These are phyloP conservation scores for Trypanosoma boissoni DNA, from an alignment of 208 protist species.

Conservation along the genomic window DNA sequence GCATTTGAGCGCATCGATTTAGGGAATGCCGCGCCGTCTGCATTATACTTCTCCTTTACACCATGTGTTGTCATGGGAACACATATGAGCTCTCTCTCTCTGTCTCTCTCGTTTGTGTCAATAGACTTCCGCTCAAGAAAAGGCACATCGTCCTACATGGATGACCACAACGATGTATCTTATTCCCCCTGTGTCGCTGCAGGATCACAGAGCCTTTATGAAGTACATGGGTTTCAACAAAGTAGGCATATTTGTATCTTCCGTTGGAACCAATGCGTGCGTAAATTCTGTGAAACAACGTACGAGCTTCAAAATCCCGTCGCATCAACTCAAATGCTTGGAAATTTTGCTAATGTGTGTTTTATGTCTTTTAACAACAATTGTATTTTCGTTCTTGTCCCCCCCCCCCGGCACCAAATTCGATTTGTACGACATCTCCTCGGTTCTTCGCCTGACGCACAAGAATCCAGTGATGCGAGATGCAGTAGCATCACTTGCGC, in stretches of 20 bases:
- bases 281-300: slow-evolving; percentile 52
- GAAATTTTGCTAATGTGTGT: slow-evolving; percentile 31
- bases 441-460: slow-evolving; percentile 41
- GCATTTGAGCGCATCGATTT: slow-evolving; percentile 17
- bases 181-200: slow-evolving; percentile 17
- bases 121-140: too few relatives aligned
- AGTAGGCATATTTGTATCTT: slow-evolving; percentile 44
- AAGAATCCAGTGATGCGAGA: slow-evolving; percentile 18
- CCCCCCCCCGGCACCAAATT: slow-evolving; percentile 39
- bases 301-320: slow-evolving; percentile 41
- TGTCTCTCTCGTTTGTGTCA: background rate
- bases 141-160: too few relatives aligned
- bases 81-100: slow-evolving; percentile 26
- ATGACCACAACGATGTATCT: too few relatives aligned
- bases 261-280: slow-evolving; percentile 41
- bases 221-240: slow-evolving; percentile 54
- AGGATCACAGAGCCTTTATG: slow-evolving; percentile 44
- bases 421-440: slow-evolving; percentile 65
- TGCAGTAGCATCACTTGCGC: slow-evolving; percentile 32
- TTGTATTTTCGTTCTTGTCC: slow-evolving; percentile 63
- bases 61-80: slow-evolving; percentile 32
- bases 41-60: slow-evolving; percentile 56
- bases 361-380: slow-evolving; percentile 81
- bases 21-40: slow-evolving; percentile 23
- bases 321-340: slow-evolving; percentile 32